Evolutionary conservation across 352 stramenopile species (phyloP).

Genomic region (Phytopythium aichiense): DNA sequence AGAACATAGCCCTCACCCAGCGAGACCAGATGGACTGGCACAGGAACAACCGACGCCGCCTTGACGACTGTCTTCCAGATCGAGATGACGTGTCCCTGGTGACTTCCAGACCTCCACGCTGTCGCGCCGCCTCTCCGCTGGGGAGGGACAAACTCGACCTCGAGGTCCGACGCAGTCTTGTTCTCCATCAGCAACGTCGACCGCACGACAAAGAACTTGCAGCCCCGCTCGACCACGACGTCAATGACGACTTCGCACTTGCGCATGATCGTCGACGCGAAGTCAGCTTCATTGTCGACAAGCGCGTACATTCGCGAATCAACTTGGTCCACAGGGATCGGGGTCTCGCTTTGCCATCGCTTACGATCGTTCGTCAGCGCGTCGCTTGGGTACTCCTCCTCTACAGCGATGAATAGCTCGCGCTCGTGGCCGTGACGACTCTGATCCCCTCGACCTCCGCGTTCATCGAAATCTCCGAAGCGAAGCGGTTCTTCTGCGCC

Average conservation of each 20-base stretch:
- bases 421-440: slow-evolving; percentile 24
- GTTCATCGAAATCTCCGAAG: slow-evolving; percentile 23
- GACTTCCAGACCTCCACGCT: slow-evolving; percentile 23
- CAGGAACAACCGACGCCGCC: slow-evolving; percentile 51
- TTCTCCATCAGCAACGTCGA: slow-evolving; percentile 81
- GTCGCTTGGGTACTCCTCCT: slow-evolving; percentile 39
- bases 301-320: slow-evolving; percentile 82
- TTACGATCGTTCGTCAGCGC: slow-evolving; percentile 21
- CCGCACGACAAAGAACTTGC: slow-evolving; percentile 85
- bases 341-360: slow-evolving; percentile 71
- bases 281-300: slow-evolving; percentile 56
- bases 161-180: slow-evolving; percentile 77
- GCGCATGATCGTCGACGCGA: slow-evolving; percentile 34
- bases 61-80: slow-evolving; percentile 70
- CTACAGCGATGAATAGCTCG: slow-evolving; percentile 70
- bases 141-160: slow-evolving; percentile 78
- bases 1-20: slow-evolving; percentile 69
- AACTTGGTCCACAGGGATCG: slow-evolving; percentile 79
- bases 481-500: slow-evolving; percentile 64
- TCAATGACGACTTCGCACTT: slow-evolving; percentile 87
- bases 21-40: slow-evolving; percentile 73
- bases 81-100: slow-evolving; percentile 36
- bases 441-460: slow-evolving; percentile 12
- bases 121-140: slow-evolving; percentile 35
- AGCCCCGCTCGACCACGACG: slow-evolving; percentile 79